These are phyloP conservation scores for Thamnidium elegans DNA, from an alignment of 192 early-diverging fungal genomes.

Conservation along the genomic window DNA sequence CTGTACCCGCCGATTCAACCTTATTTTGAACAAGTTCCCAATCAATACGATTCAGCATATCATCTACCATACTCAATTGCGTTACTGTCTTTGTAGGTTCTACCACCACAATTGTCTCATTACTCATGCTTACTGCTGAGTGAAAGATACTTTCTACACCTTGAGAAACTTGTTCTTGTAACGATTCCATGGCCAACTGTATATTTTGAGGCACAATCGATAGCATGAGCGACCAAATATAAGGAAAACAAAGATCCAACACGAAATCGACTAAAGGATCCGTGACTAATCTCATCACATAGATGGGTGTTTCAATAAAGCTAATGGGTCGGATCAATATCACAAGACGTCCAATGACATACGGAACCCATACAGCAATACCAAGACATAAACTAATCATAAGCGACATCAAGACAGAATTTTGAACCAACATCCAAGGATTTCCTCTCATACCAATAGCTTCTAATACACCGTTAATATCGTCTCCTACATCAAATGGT, in stretches of 20 bases:
- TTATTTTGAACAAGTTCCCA: slow-evolving; percentile 6
- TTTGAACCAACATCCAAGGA: slow-evolving; percentile 71
- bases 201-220: slow-evolving; percentile 20
- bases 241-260: slow-evolving; percentile 52
- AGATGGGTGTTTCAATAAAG: slow-evolving; percentile 50
- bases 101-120: neutral
- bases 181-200: slow-evolving; percentile 1
- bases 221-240: slow-evolving; percentile 25
- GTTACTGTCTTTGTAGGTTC: neutral
- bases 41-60: neutral
- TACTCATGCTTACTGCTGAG: neutral
- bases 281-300: slow-evolving; percentile 57
- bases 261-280: slow-evolving; percentile 74
- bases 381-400: slow-evolving; percentile 70
- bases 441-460: slow-evolving; percentile 91
- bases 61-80: neutral
- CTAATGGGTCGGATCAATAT: slow-evolving; percentile 51
- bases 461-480: slow-evolving; percentile 76
- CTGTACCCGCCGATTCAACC: neutral
- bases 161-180: slow-evolving; percentile 5
- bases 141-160: neutral
- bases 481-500: slow-evolving; percentile 62
- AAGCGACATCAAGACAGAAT: slow-evolving; percentile 75
- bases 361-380: slow-evolving; percentile 74
- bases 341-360: slow-evolving; percentile 55